Base-by-base conservation (phyloP, 108 stramenopile genomes). In the Skeletonema tropicum region DNA sequence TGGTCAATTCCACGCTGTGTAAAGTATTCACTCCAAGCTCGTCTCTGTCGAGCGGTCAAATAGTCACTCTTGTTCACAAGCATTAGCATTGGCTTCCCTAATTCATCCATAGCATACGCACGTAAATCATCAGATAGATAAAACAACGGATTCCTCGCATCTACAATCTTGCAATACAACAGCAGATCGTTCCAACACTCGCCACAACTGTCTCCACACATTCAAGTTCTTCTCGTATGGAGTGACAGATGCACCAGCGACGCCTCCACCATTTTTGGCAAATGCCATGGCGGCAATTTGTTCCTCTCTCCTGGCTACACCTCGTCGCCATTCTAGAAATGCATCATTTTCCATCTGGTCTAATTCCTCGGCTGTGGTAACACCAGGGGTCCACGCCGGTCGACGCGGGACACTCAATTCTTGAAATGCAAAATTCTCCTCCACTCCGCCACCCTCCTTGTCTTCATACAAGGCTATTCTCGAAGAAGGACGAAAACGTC, bases 151-250 rank as follows among this genome's bases (percentile, higher is more conserved):
- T 99, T 97, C 64, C 99, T 83, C 8, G 96, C 98, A 77, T 99
- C 99, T 10, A 99, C 98, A 60, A 99, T 89, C 71, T 98, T 98
- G 98, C 21, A 97, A 74, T 52, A 99, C 78, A 57, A 96, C 87
- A 45, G 96, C 87, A 41, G 91, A 94, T 68, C 97, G 85, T 74
- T 99, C 99, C 70, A 98, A 67, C 10, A 99, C 98, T 15, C 99
- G 85, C 99, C 99, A 99, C 9, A 99, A 85, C 84, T 99, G 99
- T 15, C 97, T 77, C 99, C 99, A 99, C 30, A 99, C 97, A 58
- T 99, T 94, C 9, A 99, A 46, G 83, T 99, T 99, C 89, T 98
- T 98, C 86, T 99, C 99, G 82, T 98, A 99, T 3, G 99, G 99
- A 25, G 98, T 99, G 5, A 92, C 93, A 59, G 88, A 79, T 11